Percentiles rank a stretch among this genome's conserved stretches.
These are phyloP conservation scores for Kandelia obovata DNA, from an alignment of 345 rosid genomes.

Conservation along the genomic window DNA sequence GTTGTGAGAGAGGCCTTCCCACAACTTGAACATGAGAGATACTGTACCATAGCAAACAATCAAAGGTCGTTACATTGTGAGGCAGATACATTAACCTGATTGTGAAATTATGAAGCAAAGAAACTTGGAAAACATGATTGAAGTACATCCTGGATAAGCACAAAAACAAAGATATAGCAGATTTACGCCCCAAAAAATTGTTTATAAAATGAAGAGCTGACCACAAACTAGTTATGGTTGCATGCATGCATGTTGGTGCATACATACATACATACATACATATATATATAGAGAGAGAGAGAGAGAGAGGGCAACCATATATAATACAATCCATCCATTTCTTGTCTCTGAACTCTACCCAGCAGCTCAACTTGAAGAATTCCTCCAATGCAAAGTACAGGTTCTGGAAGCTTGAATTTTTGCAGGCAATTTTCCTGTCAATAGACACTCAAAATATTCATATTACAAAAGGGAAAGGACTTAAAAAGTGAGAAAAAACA, in stretches of 20 bases:
- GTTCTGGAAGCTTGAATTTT: slow-evolving; percentile 33
- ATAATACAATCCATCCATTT: slow-evolving; percentile 29
- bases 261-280: background rate
- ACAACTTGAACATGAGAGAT: slow-evolving; percentile 28
- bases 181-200: too few species aligned
- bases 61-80: too few species aligned
- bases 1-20: slow-evolving; percentile 20
- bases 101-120: too few species aligned
- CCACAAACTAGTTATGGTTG: background rate
- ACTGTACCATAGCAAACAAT: slow-evolving; percentile 14
- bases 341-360: slow-evolving; percentile 38
- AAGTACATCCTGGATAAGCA: too few species aligned
- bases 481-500: background rate
- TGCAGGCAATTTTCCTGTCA: slow-evolving; percentile 29
- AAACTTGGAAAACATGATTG: too few species aligned
- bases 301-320: slow-evolving; percentile 20
- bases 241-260: background rate
- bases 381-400: slow-evolving; percentile 32
- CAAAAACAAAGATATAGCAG: too few species aligned
- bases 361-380: slow-evolving; percentile 30
- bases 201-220: background rate
- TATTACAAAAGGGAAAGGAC: background rate
- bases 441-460: background rate
- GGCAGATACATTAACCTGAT: too few species aligned
- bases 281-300: background rate